Evolutionary conservation across 73 alveolate genomes (phyloP).

Genomic region (Breviolum minutum): DNA sequence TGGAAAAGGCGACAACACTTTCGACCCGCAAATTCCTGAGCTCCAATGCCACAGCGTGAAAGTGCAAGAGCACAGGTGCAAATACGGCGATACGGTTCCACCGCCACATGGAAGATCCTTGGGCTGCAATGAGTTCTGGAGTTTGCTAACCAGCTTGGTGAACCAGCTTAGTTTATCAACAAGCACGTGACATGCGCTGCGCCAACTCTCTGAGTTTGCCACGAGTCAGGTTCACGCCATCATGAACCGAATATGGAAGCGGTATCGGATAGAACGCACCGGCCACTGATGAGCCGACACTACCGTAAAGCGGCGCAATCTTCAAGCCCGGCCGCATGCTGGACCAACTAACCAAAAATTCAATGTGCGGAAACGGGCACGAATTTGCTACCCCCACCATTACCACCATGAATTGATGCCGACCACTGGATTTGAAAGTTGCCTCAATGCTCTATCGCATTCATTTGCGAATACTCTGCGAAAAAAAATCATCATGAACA

Average conservation of each 20-base stretch:
- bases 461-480: too few relatives aligned
- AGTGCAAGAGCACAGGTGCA: background rate
- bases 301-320: too few relatives aligned
- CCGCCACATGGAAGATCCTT: background rate
- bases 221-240: background rate
- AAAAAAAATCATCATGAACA: too few relatives aligned
- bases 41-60: background rate
- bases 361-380: too few relatives aligned
- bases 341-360: too few relatives aligned
- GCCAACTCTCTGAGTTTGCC: background rate
- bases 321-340: too few relatives aligned
- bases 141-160: background rate
- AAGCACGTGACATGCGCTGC: too few relatives aligned
- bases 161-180: background rate
- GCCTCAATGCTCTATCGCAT: too few relatives aligned
- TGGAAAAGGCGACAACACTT: too few relatives aligned
- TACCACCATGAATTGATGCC: too few relatives aligned
- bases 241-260: background rate
- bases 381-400: too few relatives aligned
- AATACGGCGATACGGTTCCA: background rate
- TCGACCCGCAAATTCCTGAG: background rate
- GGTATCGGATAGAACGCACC: conserved; percentile 17
- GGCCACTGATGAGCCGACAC: background rate
- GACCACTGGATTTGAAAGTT: too few relatives aligned
- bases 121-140: background rate